Base-by-base conservation (phyloP, 208 protist genomes). In the Crithidia sp. region DNA sequence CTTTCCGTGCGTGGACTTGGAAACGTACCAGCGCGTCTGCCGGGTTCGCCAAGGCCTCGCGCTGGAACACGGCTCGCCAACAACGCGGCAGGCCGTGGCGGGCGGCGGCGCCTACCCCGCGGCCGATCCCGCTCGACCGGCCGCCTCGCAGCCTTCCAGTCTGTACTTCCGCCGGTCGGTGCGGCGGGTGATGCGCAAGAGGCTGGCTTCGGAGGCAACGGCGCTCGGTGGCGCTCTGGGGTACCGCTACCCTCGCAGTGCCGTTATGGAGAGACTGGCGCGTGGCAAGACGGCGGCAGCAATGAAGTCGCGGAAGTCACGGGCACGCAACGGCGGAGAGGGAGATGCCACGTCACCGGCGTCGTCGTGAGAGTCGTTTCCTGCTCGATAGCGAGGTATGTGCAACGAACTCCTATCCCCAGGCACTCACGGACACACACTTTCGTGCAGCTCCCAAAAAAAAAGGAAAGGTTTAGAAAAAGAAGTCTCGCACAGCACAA, bases 161-260 rank as follows among this genome's bases (percentile, higher is more conserved):
- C 62, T 79, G 61, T 79, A 49, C 62, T 79, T 79, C 63, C 67
- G 74, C n/a, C 67, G 52, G 40, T 71, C 62, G 28, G 19, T 70
- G 54, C 67, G 74, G 37, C 62, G 74, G 8, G 47, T 52, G 41
- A 47, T 60, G 52, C 67, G 55, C 5, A 52, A 54, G 12, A 69
- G 54, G 67, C 62, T 74, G 14, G 74, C 74, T 12, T 58, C 53
- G 16, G 74, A 74, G 43, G 74, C 74, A 10, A 67, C 53, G 14
- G 16, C 54, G 28, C 74, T 79, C 0, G 74, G 55, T 39, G 67
- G 62, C 37, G 74, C 74, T 9, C 62, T 79, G 43, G 44, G 28
- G 3, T 66, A 60, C 41, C 49, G 68, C 36, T 79, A 74, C 41
- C 74, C 74, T 0, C 53, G 61, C 61, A 70, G 41, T 28, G 54